These are phyloP conservation scores for Blastobotrys indianensis DNA, from an alignment of 1,139 yeast genomes.

Conservation along the genomic window DNA sequence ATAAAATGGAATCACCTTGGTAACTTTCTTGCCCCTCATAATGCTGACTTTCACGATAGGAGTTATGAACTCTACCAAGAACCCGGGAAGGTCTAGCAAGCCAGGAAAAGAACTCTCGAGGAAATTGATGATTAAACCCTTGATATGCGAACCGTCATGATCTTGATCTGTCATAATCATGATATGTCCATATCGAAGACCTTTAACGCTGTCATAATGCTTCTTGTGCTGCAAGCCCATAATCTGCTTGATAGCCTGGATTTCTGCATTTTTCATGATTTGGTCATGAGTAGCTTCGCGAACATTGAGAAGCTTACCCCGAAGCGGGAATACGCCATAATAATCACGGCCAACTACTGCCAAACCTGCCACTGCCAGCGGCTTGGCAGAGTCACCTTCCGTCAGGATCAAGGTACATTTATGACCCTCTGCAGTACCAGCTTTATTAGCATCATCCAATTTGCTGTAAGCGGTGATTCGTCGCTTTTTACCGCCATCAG, in stretches of 20 bases:
- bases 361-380: conserved; percentile 89
- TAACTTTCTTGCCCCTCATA: conserved; percentile 54
- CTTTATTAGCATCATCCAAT: conserved; percentile 92
- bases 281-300: conserved; percentile 96
- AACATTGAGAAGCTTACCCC: conserved; percentile 92
- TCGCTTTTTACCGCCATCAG: conserved; percentile 89
- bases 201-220: conserved; percentile 64
- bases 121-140: conserved; percentile 91
- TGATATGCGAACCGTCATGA: conserved; percentile 98
- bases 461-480: conserved; percentile 88
- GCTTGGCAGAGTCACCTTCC: conserved; percentile 96
- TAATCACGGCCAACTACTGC: conserved; percentile 94
- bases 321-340: conserved; percentile 91
- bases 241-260: conserved; percentile 90
- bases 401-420: conserved; percentile 90
- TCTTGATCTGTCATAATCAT: conserved; percentile 99
- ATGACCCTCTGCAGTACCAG: conserved; percentile 89
- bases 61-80: conserved; percentile 87
- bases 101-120: conserved; percentile 95
- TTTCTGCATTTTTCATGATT: conserved; percentile 85
- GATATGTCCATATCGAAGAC: conserved; percentile 87
- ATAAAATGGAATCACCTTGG: conserved; percentile 65
- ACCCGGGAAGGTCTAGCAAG: conserved; percentile 82
- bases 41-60: conserved; percentile 92
- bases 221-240: conserved; percentile 94